A percentile compares a stretch with the other conserved stretches of the same genome.
Conservation (phyloP, 345 rosid species). For the Lumnitzera racemosa region DNA sequence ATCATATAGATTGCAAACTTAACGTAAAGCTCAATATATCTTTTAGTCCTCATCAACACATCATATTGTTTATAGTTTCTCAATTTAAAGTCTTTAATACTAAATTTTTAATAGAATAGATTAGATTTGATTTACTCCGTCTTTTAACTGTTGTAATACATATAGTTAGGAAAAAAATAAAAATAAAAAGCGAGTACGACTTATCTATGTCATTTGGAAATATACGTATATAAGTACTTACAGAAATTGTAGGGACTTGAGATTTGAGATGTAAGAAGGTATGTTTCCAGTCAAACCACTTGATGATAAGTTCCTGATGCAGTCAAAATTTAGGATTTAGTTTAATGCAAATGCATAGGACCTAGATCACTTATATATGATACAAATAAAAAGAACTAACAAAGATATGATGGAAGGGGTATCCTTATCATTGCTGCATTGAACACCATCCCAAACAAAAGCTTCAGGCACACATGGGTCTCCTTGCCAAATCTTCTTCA, state of each 20-base stretch:
- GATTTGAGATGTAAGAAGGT: conserved; percentile 16
- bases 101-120: too few relatives aligned
- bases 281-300: conserved; percentile 25
- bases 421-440: conserved; percentile 15
- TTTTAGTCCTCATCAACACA: too few relatives aligned
- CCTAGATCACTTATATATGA: neutral
- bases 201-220: neutral
- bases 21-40: too few relatives aligned
- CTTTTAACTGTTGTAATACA: too few relatives aligned
- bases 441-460: conserved; percentile 23
- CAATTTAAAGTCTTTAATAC: too few relatives aligned
- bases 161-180: neutral
- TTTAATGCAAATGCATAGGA: neutral
- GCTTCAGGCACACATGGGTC: conserved; percentile 33
- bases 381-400: conserved; percentile 9
- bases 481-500: conserved; percentile 32
- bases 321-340: neutral
- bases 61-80: too few relatives aligned
- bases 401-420: conserved; percentile 21
- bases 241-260: conserved; percentile 15
- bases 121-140: too few relatives aligned
- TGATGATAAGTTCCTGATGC: conserved; percentile 20
- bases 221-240: conserved; percentile 8
- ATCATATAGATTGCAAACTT: too few relatives aligned
- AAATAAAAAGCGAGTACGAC: neutral